These are phyloP conservation scores for Trichoderma sp. DNA, from an alignment of 2,329 filamentous ascomycete species.

Conservation along the genomic window DNA sequence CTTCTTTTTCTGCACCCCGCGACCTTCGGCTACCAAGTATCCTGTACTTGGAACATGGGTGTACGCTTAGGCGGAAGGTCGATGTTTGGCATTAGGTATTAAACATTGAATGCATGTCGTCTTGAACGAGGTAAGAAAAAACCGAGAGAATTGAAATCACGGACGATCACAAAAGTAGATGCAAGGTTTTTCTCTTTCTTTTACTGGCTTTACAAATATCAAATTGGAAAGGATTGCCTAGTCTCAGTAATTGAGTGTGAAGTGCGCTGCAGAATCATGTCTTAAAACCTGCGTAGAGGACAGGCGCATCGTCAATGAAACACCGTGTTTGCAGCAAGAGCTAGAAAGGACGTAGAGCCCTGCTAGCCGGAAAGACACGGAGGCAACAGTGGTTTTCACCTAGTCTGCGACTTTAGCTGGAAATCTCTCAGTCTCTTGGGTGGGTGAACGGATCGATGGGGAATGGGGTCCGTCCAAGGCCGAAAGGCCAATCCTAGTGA, in stretches of 20 bases:
- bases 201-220: neutral
- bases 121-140: neutral
- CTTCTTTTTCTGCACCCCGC: neutral
- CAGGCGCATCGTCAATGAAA: neutral
- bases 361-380: constrained; percentile 22
- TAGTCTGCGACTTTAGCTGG: constrained; percentile 1
- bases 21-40: neutral
- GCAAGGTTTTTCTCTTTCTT: neutral
- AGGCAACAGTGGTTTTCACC: neutral
- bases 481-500: constrained; percentile 15
- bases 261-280: neutral
- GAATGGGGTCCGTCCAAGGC: constrained; percentile 8
- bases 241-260: neutral
- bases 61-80: too few relatives aligned
- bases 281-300: neutral
- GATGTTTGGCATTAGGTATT: neutral
- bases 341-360: neutral
- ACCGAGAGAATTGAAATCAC: neutral
- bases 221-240: neutral
- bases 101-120: neutral
- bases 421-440: constrained; percentile 8
- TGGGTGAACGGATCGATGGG: constrained; percentile 3
- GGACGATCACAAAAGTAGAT: neutral
- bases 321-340: neutral
- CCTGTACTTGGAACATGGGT: neutral